Base-by-base conservation (phyloP, 441 rosid species). In the Melastoma candidum region DNA sequence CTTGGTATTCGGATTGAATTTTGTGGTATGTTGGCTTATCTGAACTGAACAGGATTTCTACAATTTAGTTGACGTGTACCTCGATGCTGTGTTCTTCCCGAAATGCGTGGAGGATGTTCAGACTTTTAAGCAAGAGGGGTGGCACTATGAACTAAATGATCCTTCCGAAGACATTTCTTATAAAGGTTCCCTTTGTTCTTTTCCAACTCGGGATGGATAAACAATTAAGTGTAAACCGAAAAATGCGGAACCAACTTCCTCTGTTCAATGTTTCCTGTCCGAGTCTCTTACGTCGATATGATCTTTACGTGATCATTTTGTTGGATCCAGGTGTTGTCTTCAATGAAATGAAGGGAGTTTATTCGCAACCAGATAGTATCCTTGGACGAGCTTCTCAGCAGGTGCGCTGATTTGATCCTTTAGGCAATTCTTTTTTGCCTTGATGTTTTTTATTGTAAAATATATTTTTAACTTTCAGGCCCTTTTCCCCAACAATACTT, bases 291-390 rank as follows among this genome's bases (percentile, higher is more conserved):
- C 47, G 61, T 3, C 56, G 49, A 57, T 44, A 51, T 62, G 46
- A 32, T 13, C 24, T 6, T 17, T 17, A 17, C 22, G 22, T 17
- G 10, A 12, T 29, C 46, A 22, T 36, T 11, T 58, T 59, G 49
- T 58, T 46, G 51, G 54, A 68, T 60, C 69, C 76, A 92, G 98
- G 98, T 46, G 96, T 92, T 71, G 96, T 92, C 55, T 87, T 92
- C 62, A 92, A 92, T 69, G 98, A 92, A 79, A 92, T 92, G 98
- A 92, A 92, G 74, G 95, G 98, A 64, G 96, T 92, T 61, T 92
- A 92, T 60, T 92, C 98, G 24, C 94, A 92, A 74, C 98, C 98
- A 44, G 98, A 92, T 73, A 92, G 83, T 70, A 76, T 87, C 62
- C 66, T 92, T 66, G 95, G 90, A 29, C 81, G 94, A 45, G 61